These are phyloP conservation scores for Leishmania martiniquensis DNA, from an alignment of 208 protist species.

Conservation along the genomic window DNA sequence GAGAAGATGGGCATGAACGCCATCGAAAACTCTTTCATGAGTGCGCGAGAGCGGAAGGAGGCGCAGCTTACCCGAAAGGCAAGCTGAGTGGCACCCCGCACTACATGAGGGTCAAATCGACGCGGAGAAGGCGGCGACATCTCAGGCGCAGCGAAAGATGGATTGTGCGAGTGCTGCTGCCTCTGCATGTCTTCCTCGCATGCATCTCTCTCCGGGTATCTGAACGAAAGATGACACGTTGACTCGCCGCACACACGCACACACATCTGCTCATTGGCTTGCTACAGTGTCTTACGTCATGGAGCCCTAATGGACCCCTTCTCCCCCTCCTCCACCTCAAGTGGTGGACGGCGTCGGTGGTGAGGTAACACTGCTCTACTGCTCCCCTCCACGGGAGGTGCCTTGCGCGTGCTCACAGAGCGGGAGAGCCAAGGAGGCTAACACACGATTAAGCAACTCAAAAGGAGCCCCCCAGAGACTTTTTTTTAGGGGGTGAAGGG, in stretches of 20 bases:
- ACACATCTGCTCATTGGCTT: neutral
- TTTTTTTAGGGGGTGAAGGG: too few species aligned
- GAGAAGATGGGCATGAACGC: slow-evolving; percentile 86
- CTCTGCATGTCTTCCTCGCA: neutral
- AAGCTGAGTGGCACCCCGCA: slow-evolving; percentile 7
- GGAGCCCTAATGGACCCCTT: too few species aligned
- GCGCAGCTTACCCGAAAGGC: slow-evolving; percentile 62
- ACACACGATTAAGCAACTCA: neutral
- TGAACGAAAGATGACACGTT: neutral
- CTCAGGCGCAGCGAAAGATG: neutral
- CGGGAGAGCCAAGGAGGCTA: neutral
- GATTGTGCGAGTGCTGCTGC: neutral
- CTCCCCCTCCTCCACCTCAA: too few species aligned
- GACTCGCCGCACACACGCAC: neutral
- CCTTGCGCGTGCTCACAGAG: neutral
- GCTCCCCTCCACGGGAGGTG: neutral
- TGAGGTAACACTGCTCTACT: too few species aligned
- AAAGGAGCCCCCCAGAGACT: neutral
- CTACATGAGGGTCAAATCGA: neutral
- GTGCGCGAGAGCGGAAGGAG: slow-evolving; percentile 81
- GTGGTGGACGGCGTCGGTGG: too few species aligned
- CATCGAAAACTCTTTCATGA: slow-evolving; percentile 89
- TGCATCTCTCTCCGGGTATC: neutral
- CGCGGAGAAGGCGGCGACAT: neutral
- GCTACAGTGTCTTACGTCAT: neutral